These are phyloP conservation scores for Phytophthora fragariaefolia DNA, from an alignment of 352 stramenopile genomes.

Conservation along the genomic window DNA sequence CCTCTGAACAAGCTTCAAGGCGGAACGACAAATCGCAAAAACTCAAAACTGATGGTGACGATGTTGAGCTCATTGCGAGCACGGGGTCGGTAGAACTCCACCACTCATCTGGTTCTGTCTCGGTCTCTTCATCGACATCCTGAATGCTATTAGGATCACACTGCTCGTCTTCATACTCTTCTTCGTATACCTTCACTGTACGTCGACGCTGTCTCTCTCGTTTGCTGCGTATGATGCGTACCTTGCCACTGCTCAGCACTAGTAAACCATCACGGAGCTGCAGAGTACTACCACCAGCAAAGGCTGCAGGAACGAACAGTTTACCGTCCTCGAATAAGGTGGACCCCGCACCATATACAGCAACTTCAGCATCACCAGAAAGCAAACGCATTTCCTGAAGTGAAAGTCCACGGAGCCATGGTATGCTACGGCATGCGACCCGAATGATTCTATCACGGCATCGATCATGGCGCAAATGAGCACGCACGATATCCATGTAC, in stretches of 20 bases:
- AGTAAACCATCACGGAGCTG: conserved; percentile 41
- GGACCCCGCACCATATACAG: conserved; percentile 50
- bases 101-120: conserved; percentile 30
- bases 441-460: conserved; percentile 57
- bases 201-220: conserved; percentile 8
- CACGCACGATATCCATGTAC: conserved; percentile 73
- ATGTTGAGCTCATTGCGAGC: conserved; percentile 23
- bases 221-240: conserved; percentile 28
- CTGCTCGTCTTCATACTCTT: conserved; percentile 13
- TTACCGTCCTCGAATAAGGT: conserved; percentile 53
- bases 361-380: conserved; percentile 46
- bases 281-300: conserved; percentile 2
- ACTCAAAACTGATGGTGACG: conserved; percentile 19
- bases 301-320: conserved; percentile 25
- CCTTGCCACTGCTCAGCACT: conserved; percentile 39
- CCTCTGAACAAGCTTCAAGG: conserved; percentile 45
- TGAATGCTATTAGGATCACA: conserved; percentile 4
- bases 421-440: conserved; percentile 44
- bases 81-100: conserved; percentile 48
- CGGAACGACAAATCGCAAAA: conserved; percentile 28
- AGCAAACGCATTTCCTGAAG: conserved; percentile 66
- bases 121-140: conserved; percentile 11
- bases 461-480: conserved; percentile 61
- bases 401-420: conserved; percentile 50
- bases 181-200: background rate